Conservation (phyloP, 495 filamentous ascomycete species). For the Delitschia confertaspora region DNA sequence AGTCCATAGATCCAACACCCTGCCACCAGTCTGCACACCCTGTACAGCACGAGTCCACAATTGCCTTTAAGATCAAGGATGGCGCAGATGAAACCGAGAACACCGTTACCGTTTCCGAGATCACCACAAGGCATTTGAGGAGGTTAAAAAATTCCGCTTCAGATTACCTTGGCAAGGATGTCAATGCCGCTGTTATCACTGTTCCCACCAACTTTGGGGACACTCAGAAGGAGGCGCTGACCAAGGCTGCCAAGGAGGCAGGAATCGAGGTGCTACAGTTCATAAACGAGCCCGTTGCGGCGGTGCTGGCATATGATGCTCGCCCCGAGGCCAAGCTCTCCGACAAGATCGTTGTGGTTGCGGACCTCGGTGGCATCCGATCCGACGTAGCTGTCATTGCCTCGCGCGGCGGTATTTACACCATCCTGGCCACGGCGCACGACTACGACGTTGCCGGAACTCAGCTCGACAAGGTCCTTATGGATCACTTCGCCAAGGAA, state of each 20-base stretch:
- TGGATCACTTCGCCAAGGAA: conserved; percentile 96
- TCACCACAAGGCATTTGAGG: conserved; percentile 77
- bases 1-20: conserved; percentile 90
- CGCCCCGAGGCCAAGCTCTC: conserved; percentile 60
- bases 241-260: conserved; percentile 66
- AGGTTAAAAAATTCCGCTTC: conserved; percentile 75
- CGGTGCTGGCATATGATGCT: conserved; percentile 85
- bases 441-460: conserved; percentile 84
- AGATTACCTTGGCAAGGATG: conserved; percentile 83
- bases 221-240: conserved; percentile 71
- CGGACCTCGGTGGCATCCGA: conserved; percentile 84
- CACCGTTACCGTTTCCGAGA: conserved; percentile 69
- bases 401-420: conserved; percentile 92
- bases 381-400: conserved; percentile 87
- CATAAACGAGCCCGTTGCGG: conserved; percentile 87
- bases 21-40: conserved; percentile 92
- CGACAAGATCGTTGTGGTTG: conserved; percentile 88
- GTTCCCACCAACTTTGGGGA: conserved; percentile 90
- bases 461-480: conserved; percentile 76
- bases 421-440: conserved; percentile 83
- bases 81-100: conserved; percentile 58
- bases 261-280: conserved; percentile 85
- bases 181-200: conserved; percentile 86
- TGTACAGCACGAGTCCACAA: conserved; percentile 57
- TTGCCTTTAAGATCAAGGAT: conserved; percentile 79